Base-by-base conservation (phyloP, 805 yeast genomes). In the Yarrowia deformans region DNA sequence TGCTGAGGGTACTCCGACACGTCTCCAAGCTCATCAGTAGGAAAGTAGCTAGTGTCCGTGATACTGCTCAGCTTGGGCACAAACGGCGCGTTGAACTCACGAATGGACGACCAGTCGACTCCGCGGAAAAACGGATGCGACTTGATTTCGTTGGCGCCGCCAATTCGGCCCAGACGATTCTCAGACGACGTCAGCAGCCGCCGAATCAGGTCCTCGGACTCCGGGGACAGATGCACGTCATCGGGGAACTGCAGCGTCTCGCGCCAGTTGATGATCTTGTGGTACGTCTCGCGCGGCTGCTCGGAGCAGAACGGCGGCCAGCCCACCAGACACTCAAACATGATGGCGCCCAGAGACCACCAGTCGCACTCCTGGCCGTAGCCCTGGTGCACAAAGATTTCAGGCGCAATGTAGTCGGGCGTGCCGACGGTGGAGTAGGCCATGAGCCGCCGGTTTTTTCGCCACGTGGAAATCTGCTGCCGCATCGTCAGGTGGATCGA, bases 251-350 rank as follows among this genome's bases (percentile, higher is more conserved):
- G 89, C 75, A 93, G 81, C 1, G 96, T 88, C 76, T 93, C 96
- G 75, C 89, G 91, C 93, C 97, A 93, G 78, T 91, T 91, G 76
- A 93, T 83, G 75, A 93, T 93, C 84, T 93, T 93, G 69, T 93
- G 85, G 79, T 93, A 93, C 0, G 98, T 93, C 73, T 93, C 98
- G 71, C 91, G 97, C 12, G 97, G 97, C 12, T 97, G 90, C 75
- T 93, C 97, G 0, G 95, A 88, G 80, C 97, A 93, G 79, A 93
- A 93, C 58, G 98, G 98, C 34, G 98, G 97, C 97, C 97, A 93
- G n/a, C 40, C 98, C 70, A 93, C 90, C 71, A 93, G 81, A 81
- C 98, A 93, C 83, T 93, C 98, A 79, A 90, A 93, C 98, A 93
- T 93, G 76, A 93, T 93, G 0, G 97, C 97, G 39, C 98, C 98